A percentile compares a stretch with the other conserved stretches of the same genome.
phyloP scores from a whole-genome alignment of 176 grass and related monocot species.

The Aegilops tauschii region DNA sequence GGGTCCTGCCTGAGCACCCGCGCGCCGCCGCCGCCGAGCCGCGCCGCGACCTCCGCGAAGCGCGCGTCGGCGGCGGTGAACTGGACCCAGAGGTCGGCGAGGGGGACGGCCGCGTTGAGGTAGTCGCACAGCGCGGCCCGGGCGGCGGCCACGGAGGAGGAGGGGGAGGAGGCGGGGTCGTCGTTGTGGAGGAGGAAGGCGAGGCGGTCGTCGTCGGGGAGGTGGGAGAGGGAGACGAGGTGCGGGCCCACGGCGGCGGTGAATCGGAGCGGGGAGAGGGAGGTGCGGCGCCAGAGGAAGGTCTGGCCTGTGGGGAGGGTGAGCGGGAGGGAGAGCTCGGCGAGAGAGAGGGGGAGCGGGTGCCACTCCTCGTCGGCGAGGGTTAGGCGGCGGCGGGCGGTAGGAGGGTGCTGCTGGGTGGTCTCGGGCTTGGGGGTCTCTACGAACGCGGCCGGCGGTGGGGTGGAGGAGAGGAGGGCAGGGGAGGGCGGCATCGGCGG shows the following conservation, averaged over 20 bases:
- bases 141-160: conserved; percentile 20
- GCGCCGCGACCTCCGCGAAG: conserved; percentile 58
- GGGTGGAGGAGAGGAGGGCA: neutral
- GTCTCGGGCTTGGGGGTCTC: conserved; percentile 25
- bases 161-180: neutral
- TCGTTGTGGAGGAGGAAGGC: conserved; percentile 60
- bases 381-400: conserved; percentile 53
- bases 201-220: conserved; percentile 41
- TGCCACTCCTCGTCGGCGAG: conserved; percentile 50
- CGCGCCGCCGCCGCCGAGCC: conserved; percentile 56
- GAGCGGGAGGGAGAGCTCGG: conserved; percentile 72
- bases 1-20: conserved; percentile 86
- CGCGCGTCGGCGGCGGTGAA: conserved; percentile 59
- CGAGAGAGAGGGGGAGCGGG: conserved; percentile 44
- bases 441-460: neutral
- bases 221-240: conserved; percentile 77
- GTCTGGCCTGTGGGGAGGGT: conserved; percentile 80
- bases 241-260: conserved; percentile 75
- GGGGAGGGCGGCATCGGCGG: neutral
- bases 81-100: conserved; percentile 71
- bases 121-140: conserved; percentile 60
- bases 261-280: conserved; percentile 47
- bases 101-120: conserved; percentile 65
- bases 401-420: neutral
- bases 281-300: conserved; percentile 86